A percentile compares a stretch with the other conserved stretches of the same genome.
Conservation (phyloP, 2,329 filamentous ascomycete genomes). For the Epichloe uncinata region DNA sequence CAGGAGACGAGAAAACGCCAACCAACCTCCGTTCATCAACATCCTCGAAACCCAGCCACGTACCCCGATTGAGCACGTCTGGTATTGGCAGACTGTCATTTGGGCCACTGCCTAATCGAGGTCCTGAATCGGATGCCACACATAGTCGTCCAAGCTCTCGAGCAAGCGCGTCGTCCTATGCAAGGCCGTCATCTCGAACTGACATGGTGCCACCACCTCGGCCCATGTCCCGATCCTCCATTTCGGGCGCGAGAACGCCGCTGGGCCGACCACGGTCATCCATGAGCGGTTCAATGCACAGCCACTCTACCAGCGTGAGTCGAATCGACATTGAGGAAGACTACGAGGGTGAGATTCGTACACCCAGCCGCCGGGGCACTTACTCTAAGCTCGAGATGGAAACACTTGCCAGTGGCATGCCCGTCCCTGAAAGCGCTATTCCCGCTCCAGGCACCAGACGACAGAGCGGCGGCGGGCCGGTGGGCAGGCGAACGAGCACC, state of each 20-base stretch:
- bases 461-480: constrained; percentile 30
- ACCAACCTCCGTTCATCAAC: constrained; percentile 25
- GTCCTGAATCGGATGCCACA: constrained; percentile 30
- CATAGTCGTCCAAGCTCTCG: constrained; percentile 61
- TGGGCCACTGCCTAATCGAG: constrained; percentile 45
- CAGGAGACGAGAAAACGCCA: constrained; percentile 39
- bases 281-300: constrained; percentile 49
- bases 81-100: constrained; percentile 51
- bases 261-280: constrained; percentile 59
- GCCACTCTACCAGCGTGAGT: constrained; percentile 44
- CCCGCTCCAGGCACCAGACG: constrained; percentile 31
- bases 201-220: constrained; percentile 42
- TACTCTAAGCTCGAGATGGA: constrained; percentile 36
- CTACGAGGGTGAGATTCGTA: constrained; percentile 30
- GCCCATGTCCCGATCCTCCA: constrained; percentile 52
- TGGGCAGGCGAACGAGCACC: constrained; percentile 29
- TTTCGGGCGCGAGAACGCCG: constrained; percentile 48
- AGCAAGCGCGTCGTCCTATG: constrained; percentile 45
- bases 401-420: constrained; percentile 25
- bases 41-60: constrained; percentile 33
- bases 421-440: constrained; percentile 29
- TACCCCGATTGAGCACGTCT: constrained; percentile 46
- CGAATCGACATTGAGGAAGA: constrained; percentile 33
- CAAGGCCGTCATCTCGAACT: constrained; percentile 38
- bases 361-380: constrained; percentile 42